These are phyloP conservation scores for Zopfia rhizophila DNA, from an alignment of 2,329 filamentous ascomycete species.

Conservation along the genomic window DNA sequence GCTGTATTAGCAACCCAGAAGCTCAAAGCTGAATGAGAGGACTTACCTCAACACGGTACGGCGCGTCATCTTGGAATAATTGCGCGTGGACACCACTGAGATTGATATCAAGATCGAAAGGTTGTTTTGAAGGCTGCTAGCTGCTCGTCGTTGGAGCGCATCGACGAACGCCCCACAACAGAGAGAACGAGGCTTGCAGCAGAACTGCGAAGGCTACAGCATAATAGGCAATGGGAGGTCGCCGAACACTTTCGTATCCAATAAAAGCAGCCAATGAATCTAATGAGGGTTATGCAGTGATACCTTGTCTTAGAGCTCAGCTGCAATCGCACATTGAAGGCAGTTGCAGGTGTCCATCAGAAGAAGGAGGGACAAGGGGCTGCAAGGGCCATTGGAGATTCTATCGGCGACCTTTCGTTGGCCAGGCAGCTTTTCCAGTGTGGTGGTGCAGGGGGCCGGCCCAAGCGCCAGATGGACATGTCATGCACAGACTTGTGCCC, in stretches of 20 bases:
- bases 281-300: constrained; percentile 24
- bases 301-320: constrained; percentile 16
- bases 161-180: constrained; percentile 14
- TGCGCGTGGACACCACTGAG: constrained; percentile 11
- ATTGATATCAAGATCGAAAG: constrained; percentile 9
- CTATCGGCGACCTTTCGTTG: constrained; percentile 7
- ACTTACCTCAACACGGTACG: constrained; percentile 36
- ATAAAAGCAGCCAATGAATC: constrained; percentile 25
- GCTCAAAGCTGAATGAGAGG: too few relatives aligned
- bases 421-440: constrained; percentile 12
- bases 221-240: constrained; percentile 25
- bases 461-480: constrained; percentile 8
- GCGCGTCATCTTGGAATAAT: constrained; percentile 32
- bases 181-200: constrained; percentile 27
- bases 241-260: constrained; percentile 29
- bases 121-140: not conserved
- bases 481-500: constrained; percentile 18
- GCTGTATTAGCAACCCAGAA: not conserved
- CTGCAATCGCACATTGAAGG: constrained; percentile 15
- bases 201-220: constrained; percentile 20
- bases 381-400: constrained; percentile 18
- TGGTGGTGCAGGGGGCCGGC: constrained; percentile 19
- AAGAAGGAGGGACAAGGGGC: constrained; percentile 25
- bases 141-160: constrained; percentile 18
- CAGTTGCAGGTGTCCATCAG: constrained; percentile 21